Percentiles rank a stretch among this genome's conserved stretches.
Evolutionary conservation across 192 early-diverging fungal genomes (phyloP).

Genomic region (Coemansia brasiliensis): DNA sequence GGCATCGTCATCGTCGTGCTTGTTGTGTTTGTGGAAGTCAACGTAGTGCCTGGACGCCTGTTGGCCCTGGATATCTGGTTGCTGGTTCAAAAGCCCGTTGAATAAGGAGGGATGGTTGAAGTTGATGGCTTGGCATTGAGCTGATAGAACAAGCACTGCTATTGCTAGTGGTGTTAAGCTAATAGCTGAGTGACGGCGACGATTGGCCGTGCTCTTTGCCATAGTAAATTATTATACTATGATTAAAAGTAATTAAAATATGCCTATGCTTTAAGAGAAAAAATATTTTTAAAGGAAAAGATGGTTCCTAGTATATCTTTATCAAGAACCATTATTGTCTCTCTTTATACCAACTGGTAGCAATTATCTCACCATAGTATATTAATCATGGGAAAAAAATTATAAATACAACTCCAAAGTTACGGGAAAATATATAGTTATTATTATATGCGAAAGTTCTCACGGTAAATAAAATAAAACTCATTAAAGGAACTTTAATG

Average conservation of each 20-base stretch:
- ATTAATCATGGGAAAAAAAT: slow-evolving; percentile 4
- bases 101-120: not conserved
- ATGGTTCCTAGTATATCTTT: no score
- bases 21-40: slow-evolving; percentile 7
- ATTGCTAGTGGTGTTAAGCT: slow-evolving; percentile 1
- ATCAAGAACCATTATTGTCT: no score
- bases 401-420: no score
- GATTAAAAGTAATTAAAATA: not conserved
- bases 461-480: not conserved
- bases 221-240: no score
- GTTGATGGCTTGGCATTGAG: not conserved
- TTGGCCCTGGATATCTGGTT: not conserved
- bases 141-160: not conserved
- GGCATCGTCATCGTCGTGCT: not conserved
- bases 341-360: no score
- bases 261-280: no score
- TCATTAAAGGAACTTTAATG: slow-evolving; percentile 7
- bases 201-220: not conserved
- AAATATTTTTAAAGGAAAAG: no score
- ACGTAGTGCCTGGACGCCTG: slow-evolving; percentile 3
- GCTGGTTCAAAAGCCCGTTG: slow-evolving; percentile 1
- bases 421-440: not conserved
- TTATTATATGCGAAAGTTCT: not conserved
- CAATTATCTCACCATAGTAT: no score
- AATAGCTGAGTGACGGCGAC: not conserved